Evolutionary conservation across 495 filamentous ascomycete species (phyloP), one percentile per base, ranked within the genome.

Genomic region (Trichocladium uniseriatum): DNA sequence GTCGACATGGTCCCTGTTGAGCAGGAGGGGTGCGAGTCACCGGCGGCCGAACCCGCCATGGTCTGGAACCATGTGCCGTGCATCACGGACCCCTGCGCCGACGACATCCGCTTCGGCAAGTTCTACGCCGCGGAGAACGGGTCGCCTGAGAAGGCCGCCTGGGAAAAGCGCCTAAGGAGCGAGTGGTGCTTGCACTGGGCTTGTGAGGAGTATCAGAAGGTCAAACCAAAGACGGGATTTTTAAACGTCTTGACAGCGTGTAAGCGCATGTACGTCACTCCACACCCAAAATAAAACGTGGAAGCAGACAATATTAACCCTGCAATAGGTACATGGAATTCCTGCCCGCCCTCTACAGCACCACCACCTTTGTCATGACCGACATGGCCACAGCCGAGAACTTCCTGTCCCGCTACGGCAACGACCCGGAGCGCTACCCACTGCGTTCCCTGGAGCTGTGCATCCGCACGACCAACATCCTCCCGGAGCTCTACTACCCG

Each of bases 351-450:
- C 48, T 66, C 35, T 62, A 57, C 39, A 6, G 32, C 31, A 36
- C 40, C 34, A 28, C 53, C 32, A 62, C 58, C 43, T 60, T 63
- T 42, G 35, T 60, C 49, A 59, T 65, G 48, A 66, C 56, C 48
- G 53, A 62, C 52, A 48, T 57, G 15, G 0, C 21, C 32, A 16
- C 48, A 0, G 59, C 59, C 3, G 46, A 38, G 16, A 38, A 24
- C 6, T 66, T 57, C 39, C 54, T 64, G 27, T 27, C 37, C 20
- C 38, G 15, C 44, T 60, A 56, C 37, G 9, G 11, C 40, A 3
- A 6, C 21, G 20, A 38, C 18, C 24, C 27, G 14, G 19, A 32
- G 0, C 39, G 19, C 36, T 35, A 24, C 34, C 42, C 51, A 7
- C 16, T 61, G 20, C 58, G 52, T 11, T 52, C 38, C 14, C 2